Evolutionary conservation across 2,329 filamentous ascomycete species (phyloP).

Genomic region (Alternaria burnsii): DNA sequence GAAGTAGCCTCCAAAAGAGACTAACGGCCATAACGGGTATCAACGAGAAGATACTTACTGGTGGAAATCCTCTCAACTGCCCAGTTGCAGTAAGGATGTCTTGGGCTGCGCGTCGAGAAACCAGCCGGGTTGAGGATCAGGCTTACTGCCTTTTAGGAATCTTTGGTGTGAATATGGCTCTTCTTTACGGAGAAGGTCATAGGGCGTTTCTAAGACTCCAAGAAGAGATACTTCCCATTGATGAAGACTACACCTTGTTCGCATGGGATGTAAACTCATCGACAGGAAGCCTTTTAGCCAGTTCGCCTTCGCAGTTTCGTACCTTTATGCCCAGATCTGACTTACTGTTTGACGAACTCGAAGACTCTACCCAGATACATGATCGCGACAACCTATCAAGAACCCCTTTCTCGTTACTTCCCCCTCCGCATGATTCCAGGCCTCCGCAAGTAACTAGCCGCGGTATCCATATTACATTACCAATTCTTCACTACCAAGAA

Average conservation of each 20-base stretch:
- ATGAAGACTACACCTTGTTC: not conserved
- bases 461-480: not conserved
- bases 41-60: not conserved
- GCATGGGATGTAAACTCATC: not conserved
- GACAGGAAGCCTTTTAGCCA: not conserved
- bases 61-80: not conserved
- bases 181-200: constrained; percentile 1
- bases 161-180: not conserved
- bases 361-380: not conserved
- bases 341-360: no score
- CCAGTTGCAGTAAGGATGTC: not conserved
- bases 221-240: not conserved
- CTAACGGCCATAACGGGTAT: not conserved
- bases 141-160: constrained; percentile 1
- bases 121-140: not conserved
- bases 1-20: not conserved
- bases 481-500: not conserved
- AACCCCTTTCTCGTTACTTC: not conserved
- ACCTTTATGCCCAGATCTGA: not conserved
- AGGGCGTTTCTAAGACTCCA: not conserved
- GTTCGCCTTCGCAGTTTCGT: not conserved
- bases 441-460: not conserved
- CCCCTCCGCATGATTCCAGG: not conserved
- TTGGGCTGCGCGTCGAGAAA: not conserved
- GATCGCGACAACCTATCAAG: not conserved